These are phyloP conservation scores for Salix viminalis DNA, from an alignment of 345 rosid genomes.

Conservation along the genomic window DNA sequence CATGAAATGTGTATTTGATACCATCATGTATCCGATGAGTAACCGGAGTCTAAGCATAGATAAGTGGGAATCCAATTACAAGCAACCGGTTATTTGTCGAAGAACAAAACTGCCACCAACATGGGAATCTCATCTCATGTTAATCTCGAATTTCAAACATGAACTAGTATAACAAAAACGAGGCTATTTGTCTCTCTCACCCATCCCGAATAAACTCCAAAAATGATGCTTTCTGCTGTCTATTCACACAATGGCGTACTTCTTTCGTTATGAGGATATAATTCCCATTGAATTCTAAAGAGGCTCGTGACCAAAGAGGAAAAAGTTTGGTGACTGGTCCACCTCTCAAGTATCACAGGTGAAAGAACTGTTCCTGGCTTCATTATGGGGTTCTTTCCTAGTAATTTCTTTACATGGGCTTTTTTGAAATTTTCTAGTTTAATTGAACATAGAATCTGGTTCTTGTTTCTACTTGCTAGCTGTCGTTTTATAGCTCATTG, in stretches of 20 bases:
- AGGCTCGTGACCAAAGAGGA: background rate
- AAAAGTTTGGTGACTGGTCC: background rate
- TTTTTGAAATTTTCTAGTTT: background rate
- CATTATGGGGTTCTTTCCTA: background rate
- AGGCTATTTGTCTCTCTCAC: background rate
- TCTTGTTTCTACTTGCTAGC: constrained; percentile 11
- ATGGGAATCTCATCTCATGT: background rate
- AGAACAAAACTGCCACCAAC: background rate
- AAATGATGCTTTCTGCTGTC: background rate
- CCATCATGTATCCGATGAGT: too few relatives aligned
- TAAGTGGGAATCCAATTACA: too few relatives aligned
- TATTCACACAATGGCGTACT: background rate
- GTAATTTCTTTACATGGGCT: background rate
- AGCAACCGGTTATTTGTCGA: too few relatives aligned
- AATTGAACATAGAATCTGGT: constrained; percentile 21
- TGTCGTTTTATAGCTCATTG: background rate
- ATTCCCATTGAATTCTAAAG: background rate
- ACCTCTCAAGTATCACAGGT: background rate
- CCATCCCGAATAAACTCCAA: background rate
- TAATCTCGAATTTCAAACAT: background rate
- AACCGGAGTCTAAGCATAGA: too few relatives aligned
- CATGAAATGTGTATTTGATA: too few relatives aligned
- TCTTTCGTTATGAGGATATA: background rate
- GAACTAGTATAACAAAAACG: background rate
- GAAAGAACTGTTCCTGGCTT: constrained; percentile 1